A percentile compares a stretch with the other conserved stretches of the same genome.
phyloP scores from a whole-genome alignment of 805 yeast species.

The Sungouiella blattae region DNA sequence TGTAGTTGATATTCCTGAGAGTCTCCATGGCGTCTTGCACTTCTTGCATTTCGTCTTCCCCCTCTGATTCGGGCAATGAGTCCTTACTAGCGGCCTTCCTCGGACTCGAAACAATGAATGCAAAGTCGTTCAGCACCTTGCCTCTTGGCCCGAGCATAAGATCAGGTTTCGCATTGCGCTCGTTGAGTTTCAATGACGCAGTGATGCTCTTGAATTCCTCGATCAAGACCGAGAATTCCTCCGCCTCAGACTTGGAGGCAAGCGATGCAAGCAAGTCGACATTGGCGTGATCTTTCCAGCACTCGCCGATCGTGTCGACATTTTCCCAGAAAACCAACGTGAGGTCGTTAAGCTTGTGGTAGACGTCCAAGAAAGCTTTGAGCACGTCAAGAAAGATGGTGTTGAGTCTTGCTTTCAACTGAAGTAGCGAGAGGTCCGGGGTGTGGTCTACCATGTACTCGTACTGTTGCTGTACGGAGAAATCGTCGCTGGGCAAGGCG shows the following conservation, averaged over 20 bases:
- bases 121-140: constrained; percentile 9
- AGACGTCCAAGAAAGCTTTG: constrained; percentile 27
- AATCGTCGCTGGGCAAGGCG: constrained; percentile 8
- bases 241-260: constrained; percentile 31
- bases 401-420: constrained; percentile 30
- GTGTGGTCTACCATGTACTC: constrained; percentile 22
- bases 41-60: not conserved
- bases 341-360: constrained; percentile 28
- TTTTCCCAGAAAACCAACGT: constrained; percentile 25
- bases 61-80: not conserved
- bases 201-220: constrained; percentile 29
- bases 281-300: constrained; percentile 10
- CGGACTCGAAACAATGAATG: constrained; percentile 18
- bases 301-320: constrained; percentile 26
- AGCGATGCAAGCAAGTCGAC: constrained; percentile 17
- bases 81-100: constrained; percentile 5
- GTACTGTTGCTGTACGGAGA: constrained; percentile 20
- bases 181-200: constrained; percentile 17
- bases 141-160: not conserved
- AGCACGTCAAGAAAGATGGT: constrained; percentile 33
- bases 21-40: constrained; percentile 19
- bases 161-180: constrained; percentile 3
- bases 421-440: constrained; percentile 30
- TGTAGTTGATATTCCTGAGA: constrained; percentile 36
- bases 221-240: constrained; percentile 25